These are phyloP conservation scores for Alopecurus myosuroides DNA, from an alignment of 176 grass and related monocot species.

Conservation along the genomic window DNA sequence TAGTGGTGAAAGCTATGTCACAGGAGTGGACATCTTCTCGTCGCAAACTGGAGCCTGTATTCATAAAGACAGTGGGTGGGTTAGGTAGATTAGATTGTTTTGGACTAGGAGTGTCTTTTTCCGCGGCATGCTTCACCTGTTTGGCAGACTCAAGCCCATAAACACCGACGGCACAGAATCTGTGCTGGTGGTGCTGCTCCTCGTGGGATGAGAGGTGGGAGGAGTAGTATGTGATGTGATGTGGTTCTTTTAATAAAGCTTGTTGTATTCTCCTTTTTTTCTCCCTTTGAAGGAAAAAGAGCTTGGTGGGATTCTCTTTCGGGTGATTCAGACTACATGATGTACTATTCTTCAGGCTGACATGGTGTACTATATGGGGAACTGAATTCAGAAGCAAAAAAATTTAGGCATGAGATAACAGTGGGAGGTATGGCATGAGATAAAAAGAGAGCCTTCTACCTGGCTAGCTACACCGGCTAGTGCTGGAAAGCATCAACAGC, in stretches of 20 bases:
- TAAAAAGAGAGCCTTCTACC: slow-evolving; percentile 15
- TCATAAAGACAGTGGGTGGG: too few relatives aligned
- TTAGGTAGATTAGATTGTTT: too few relatives aligned
- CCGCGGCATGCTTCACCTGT: too few relatives aligned
- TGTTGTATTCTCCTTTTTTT: slow-evolving; percentile 35
- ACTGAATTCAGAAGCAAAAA: neutral
- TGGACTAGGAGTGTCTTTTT: too few relatives aligned
- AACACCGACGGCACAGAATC: neutral
- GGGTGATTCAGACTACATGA: slow-evolving; percentile 36
- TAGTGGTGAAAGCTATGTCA: too few relatives aligned
- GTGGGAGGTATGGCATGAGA: slow-evolving; percentile 5
- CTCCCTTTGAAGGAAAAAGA: neutral
- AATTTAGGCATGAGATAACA: slow-evolving; percentile 19
- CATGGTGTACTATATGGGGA: slow-evolving; percentile 29
- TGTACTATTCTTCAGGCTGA: slow-evolving; percentile 31
- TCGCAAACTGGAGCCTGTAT: too few relatives aligned
- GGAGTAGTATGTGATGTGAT: neutral
- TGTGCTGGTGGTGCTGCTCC: neutral
- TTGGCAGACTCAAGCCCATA: too few relatives aligned
- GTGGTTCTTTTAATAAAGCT: slow-evolving; percentile 62
- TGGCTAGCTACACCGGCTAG: neutral
- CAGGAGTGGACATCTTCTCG: too few relatives aligned
- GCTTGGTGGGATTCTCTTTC: slow-evolving; percentile 36
- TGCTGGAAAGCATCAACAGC: slow-evolving; percentile 13
- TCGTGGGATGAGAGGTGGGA: too few relatives aligned